A percentile compares a stretch with the other conserved stretches of the same genome.
Evolutionary conservation across 768 basidiomycete genomes (phyloP).

Genomic region (Boletus pseudo-olivaceus): DNA sequence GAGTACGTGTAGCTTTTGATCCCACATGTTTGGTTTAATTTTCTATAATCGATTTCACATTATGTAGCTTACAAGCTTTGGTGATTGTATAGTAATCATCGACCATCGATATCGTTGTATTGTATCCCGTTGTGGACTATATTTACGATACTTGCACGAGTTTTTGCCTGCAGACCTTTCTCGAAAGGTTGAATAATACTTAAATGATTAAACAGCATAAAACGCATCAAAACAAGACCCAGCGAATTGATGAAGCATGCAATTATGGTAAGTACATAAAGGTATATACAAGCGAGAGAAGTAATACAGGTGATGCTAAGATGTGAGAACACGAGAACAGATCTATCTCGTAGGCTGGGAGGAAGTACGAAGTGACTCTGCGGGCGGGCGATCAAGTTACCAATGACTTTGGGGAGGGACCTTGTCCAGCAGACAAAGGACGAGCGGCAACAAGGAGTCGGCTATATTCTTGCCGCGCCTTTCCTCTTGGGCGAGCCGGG

Average conservation of each 20-base stretch:
- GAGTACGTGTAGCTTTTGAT: background rate
- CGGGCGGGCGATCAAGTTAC: no score
- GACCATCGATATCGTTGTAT: background rate
- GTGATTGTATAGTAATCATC: background rate
- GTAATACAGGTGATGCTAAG: background rate
- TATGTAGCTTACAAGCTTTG: background rate
- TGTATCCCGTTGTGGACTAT: background rate
- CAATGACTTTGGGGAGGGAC: constrained; percentile 5
- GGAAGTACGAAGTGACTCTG: no score
- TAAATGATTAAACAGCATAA: background rate
- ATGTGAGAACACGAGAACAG: background rate
- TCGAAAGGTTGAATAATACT: no score
- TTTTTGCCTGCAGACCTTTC: no score
- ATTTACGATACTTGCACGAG: no score
- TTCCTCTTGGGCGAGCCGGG: constrained; percentile 12
- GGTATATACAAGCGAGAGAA: no score
- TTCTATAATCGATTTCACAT: background rate
- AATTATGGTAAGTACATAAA: no score
- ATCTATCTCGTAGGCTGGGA: background rate
- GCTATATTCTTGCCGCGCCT: background rate
- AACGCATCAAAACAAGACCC: no score
- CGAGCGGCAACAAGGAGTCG: constrained; percentile 8
- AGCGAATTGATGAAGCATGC: no score
- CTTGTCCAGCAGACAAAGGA: constrained; percentile 10
- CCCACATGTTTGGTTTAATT: background rate